phyloP scores from a whole-genome alignment of 1,284 basidiomycete species.

The Cerioporus squamosus region DNA sequence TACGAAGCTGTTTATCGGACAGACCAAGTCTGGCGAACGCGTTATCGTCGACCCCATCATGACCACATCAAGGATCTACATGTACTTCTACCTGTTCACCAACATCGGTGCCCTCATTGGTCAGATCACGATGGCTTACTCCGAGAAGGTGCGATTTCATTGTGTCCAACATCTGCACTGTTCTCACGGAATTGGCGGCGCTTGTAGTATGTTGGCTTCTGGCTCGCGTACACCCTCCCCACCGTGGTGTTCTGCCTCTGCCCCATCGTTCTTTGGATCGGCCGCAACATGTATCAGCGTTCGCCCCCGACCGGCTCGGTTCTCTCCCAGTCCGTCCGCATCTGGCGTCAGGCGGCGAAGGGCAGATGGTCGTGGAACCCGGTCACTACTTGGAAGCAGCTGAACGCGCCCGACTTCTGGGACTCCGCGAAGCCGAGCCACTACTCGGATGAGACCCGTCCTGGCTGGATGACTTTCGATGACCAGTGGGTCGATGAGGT shows the following conservation, averaged over 20 bases:
- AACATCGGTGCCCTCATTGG: conserved; percentile 78
- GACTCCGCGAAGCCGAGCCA: conserved; percentile 75
- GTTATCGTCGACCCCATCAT: conserved; percentile 83
- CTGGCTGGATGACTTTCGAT: conserved; percentile 75
- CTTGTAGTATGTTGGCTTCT: conserved; percentile 67
- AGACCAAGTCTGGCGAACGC: conserved; percentile 65
- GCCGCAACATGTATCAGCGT: conserved; percentile 66
- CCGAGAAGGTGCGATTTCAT: conserved; percentile 59
- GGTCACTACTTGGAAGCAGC: conserved; percentile 45
- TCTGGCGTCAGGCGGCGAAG: conserved; percentile 53
- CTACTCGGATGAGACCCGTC: conserved; percentile 43
- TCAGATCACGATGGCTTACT: conserved; percentile 74
- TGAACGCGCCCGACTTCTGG: conserved; percentile 76
- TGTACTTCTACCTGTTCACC: conserved; percentile 83
- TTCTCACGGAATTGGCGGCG: too few relatives aligned
- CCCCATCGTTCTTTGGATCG: conserved; percentile 71
- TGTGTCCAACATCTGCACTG: too few relatives aligned
- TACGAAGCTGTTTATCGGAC: conserved; percentile 58
- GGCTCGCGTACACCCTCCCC: conserved; percentile 70
- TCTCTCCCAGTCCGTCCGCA: conserved; percentile 54
- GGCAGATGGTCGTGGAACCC: conserved; percentile 68
- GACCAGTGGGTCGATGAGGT: conserved; percentile 87
- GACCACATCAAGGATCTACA: conserved; percentile 75
- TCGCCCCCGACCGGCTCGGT: conserved; percentile 82
- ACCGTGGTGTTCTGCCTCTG: conserved; percentile 68